Conservation (phyloP, 345 rosid genomes). For the Pseudoturritis turrita region DNA sequence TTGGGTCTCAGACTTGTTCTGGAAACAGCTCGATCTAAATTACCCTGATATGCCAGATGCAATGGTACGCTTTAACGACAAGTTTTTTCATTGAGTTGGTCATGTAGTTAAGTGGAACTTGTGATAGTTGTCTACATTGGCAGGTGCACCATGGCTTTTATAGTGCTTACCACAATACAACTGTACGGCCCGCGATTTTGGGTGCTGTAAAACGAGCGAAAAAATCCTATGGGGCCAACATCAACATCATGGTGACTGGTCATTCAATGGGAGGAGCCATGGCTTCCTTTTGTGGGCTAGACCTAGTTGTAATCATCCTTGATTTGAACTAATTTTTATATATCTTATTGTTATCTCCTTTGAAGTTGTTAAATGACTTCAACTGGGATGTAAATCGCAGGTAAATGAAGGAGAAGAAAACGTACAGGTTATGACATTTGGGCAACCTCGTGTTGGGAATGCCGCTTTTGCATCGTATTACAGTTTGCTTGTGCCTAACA, state of each 20-base stretch:
- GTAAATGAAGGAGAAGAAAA: conserved; percentile 59
- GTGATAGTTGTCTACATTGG: not conserved
- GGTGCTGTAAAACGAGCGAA: conserved; percentile 55
- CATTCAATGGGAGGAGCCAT: conserved; percentile 99
- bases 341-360: not conserved
- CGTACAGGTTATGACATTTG: conserved; percentile 82
- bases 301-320: conserved; percentile 52
- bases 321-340: not conserved
- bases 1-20: conserved; percentile 84
- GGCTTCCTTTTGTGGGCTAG: conserved; percentile 88
- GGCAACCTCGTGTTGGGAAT: conserved; percentile 97
- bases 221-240: conserved; percentile 50
- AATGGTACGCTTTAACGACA: conserved; percentile 49
- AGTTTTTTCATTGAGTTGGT: not conserved
- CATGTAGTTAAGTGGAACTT: not conserved
- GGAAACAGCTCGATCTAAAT: conserved; percentile 94
- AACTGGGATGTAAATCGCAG: conserved; percentile 36
- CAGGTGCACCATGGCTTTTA: conserved; percentile 97
- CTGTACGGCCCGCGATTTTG: conserved; percentile 73
- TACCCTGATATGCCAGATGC: conserved; percentile 96
- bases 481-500: conserved; percentile 58
- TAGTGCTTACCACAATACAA: conserved; percentile 87
- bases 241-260: conserved; percentile 74
- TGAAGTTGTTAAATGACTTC: conserved; percentile 2
- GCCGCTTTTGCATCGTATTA: conserved; percentile 76